These are phyloP conservation scores for Pseudevernia furfuracea DNA, from an alignment of 495 filamentous ascomycete genomes.

Conservation along the genomic window DNA sequence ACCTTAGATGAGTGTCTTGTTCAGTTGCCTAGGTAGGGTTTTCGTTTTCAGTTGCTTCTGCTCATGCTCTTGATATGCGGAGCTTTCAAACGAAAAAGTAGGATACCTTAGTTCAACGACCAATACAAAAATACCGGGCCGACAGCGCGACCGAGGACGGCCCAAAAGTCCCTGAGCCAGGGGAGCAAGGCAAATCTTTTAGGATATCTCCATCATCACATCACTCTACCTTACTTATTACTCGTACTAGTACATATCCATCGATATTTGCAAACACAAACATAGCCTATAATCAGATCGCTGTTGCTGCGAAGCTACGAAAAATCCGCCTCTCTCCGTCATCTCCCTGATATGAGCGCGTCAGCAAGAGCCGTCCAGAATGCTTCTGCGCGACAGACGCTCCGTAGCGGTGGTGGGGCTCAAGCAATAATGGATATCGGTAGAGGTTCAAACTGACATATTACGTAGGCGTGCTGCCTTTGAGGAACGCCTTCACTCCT, in stretches of 20 bases:
- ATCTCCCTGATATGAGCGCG: conserved; percentile 45
- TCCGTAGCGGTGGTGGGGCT: conserved; percentile 38
- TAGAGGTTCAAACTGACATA: conserved; percentile 15
- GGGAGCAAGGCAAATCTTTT: neutral
- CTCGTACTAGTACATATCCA: no score
- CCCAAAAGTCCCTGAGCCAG: no score
- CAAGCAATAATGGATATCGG: conserved; percentile 15
- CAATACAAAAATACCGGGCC: no score
- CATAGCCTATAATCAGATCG: neutral
- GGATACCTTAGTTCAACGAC: no score
- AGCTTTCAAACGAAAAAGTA: no score
- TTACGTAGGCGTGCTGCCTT: conserved; percentile 33
- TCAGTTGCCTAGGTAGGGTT: no score
- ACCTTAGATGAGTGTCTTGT: no score
- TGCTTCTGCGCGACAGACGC: conserved; percentile 49
- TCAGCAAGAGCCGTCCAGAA: conserved; percentile 52
- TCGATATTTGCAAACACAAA: neutral
- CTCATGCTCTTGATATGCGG: no score
- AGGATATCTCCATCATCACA: neutral
- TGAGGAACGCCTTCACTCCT: conserved; percentile 30
- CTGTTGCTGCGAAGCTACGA: neutral
- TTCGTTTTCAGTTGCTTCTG: no score
- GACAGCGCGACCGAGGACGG: no score
- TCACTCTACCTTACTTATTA: neutral
- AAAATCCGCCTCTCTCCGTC: neutral